Base-by-base conservation (phyloP, 2,329 filamentous ascomycete species). In the Pyricularia pennisetigena region DNA sequence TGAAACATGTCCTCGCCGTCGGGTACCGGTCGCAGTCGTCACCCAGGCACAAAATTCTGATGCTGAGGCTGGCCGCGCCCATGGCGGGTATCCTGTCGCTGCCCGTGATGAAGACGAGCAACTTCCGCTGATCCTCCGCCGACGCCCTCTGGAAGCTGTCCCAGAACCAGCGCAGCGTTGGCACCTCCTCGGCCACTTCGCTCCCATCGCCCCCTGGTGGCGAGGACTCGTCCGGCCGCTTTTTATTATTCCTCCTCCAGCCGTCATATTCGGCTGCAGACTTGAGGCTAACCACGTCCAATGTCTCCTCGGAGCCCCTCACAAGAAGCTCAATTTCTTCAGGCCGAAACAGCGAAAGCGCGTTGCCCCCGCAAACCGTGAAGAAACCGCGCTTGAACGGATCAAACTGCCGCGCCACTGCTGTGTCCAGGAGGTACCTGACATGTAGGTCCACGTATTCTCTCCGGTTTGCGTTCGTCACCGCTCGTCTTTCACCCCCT, bases 331-430 rank as follows among this genome's bases (percentile, higher is more conserved):
- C 94, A 70, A 97, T 96, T 76, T 97, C 94, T 76, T 97, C 93
- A 0, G 94, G 90, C 20, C 92, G 87, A 77, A 97, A 97, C 1
- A 97, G 84, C 0, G 90, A 92, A 49, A 97, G 82, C 0, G 94
- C 93, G 75, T 95, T 97, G 49, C 93, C 92, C 49, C 90, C 91
- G 75, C 93, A 97, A 30, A 97, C 92, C 0, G 91, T 96, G 76
- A 93, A 97, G 78, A 97, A 97, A 0, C 94, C 94, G 68, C 93
- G 87, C 76, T 95, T 95, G 82, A 97, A 97, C 0, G 94, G 93
- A 75, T 97, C 93, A 71, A 96, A 97, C 74, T 97, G 93, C 59
- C 92, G 86, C 57, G 86, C 81, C 1, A 97, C 90, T 0, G 91
- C 86, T 7, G 84, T 88, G 73, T 97, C 93, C 12, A 97, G 86